Base-by-base conservation (phyloP, 1,284 basidiomycete species). In the Ustilago lituana region DNA sequence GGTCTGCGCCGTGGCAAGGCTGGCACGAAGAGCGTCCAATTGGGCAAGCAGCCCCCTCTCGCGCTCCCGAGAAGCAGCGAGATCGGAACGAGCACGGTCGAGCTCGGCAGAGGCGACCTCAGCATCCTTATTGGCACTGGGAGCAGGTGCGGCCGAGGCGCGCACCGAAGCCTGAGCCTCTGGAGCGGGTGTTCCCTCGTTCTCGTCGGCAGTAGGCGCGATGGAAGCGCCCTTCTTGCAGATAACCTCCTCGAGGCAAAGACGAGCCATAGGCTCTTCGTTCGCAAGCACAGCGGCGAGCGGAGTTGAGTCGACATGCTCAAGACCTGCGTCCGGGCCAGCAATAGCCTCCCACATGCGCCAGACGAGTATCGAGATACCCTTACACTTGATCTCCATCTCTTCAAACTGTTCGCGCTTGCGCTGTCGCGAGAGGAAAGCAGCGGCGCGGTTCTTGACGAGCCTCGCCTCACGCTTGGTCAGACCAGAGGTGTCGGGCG, bases 371-470 rank as follows among this genome's bases (percentile, higher is more conserved):
- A 76, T 74, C 33, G 76, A 77, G 35, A 83, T 69, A 10, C 59
- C 62, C 24, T 68, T 71, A 58, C 85, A 86, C 84, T 85, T 92
- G 90, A 89, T 84, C 85, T 93, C 91, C 89, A 94, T 92, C 79
- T 84, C 86, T 83, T 94, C 92, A 78, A 93, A 94, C 84, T 94
- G 92, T 84, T 94, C 92, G 61, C 92, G 88, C 84, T 94, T 94
- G 76, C 92, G 87, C 83, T 94, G 92, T 78, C 92, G 86, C 82
- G 89, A 90, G 75, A 94, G 88, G 85, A 94, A 94, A 52, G 92
- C 92, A 9, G 92, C 92, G 12, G 92, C 92, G 53, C 92, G 87
- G 84, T 94, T 94, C 86, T 94, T 94, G 60, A 94, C 91, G 14
- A 94, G 87, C 52, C 92, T 88, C 48, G 92, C 92, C 84, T 94